Percentiles rank a stretch among this genome's conserved stretches.
phyloP scores from a whole-genome alignment of 768 basidiomycete genomes.

The Lyophyllum atratum region DNA sequence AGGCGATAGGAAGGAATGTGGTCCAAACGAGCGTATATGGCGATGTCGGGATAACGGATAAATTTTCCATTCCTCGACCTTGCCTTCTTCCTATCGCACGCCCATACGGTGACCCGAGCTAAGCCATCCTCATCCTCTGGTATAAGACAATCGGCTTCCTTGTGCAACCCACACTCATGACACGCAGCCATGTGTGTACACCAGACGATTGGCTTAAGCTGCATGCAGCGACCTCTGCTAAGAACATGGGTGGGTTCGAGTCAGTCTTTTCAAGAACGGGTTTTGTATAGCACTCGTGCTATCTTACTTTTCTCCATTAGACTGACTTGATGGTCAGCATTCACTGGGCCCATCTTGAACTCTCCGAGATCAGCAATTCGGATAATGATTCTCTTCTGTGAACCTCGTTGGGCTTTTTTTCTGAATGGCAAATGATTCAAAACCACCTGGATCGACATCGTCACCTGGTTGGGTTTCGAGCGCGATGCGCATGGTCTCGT shows the following conservation, averaged over 20 bases:
- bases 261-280: too few species aligned
- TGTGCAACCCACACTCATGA: constrained; percentile 7
- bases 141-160: background rate
- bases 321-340: background rate
- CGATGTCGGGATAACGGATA: constrained; percentile 10
- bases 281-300: background rate
- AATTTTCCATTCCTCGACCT: constrained; percentile 1
- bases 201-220: background rate
- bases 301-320: background rate
- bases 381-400: background rate
- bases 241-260: background rate
- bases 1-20: background rate
- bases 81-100: constrained; percentile 5
- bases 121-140: background rate
- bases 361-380: background rate
- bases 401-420: background rate
- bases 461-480: constrained; percentile 8
- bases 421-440: background rate
- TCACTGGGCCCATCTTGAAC: background rate
- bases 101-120: constrained; percentile 2
- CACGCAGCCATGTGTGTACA: constrained; percentile 6
- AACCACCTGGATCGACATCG: background rate
- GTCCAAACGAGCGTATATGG: background rate
- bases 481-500: background rate
- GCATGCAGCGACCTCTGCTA: background rate